Conservation (phyloP, 1,284 basidiomycete species). For the Irpex lacteus region DNA sequence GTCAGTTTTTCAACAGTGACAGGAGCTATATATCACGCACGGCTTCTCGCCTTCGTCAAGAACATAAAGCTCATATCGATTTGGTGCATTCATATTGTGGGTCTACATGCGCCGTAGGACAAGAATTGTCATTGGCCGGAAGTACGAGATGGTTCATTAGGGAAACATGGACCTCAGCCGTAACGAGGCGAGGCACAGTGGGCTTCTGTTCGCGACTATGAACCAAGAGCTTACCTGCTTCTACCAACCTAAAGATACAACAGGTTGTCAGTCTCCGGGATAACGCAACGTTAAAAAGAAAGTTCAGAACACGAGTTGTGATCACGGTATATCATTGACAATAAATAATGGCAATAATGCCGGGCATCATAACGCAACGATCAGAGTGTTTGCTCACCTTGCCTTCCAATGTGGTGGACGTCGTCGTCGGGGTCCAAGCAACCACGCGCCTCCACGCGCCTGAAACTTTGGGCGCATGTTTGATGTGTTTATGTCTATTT, state of each 20-base stretch:
- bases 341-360: constrained; percentile 58
- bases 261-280: background rate
- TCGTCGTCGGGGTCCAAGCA: constrained; percentile 8
- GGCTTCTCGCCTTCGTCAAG: constrained; percentile 90
- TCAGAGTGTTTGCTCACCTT: constrained; percentile 18
- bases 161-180: too few relatives aligned
- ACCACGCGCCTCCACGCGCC: constrained; percentile 4
- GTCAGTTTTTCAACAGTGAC: background rate
- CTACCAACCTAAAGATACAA: constrained; percentile 1
- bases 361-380: constrained; percentile 39
- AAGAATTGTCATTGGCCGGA: background rate
- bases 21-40: constrained; percentile 48
- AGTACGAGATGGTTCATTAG: background rate
- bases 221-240: constrained; percentile 1
- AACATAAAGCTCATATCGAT: constrained; percentile 89
- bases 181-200: background rate
- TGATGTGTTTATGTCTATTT: constrained; percentile 13
- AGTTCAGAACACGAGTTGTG: constrained; percentile 40
- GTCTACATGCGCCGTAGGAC: constrained; percentile 5
- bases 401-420: constrained; percentile 3
- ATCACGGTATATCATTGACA: constrained; percentile 66
- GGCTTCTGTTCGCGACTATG: background rate
- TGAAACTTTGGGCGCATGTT: background rate
- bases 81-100: constrained; percentile 79
- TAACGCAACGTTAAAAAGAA: background rate